Base-by-base conservation (phyloP, 257 asterid species). In the Eustoma russellianum region DNA sequence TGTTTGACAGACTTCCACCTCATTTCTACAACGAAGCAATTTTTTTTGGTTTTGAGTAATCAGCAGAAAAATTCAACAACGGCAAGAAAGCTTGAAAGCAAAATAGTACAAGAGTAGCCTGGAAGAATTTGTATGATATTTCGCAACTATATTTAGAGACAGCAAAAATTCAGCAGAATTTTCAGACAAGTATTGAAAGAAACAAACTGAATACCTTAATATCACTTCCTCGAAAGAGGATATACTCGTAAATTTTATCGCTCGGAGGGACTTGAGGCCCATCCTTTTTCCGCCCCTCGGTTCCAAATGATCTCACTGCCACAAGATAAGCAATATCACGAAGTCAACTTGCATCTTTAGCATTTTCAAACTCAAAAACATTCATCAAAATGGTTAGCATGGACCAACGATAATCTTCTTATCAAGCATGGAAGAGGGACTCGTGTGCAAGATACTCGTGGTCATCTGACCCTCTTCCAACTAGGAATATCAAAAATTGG, bases 261-360 rank as follows among this genome's bases (percentile, higher is more conserved):
- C 94, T 71, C 0, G 97, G 93, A 59, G 84, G 97, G 43, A 91
- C 86, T 63, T 87, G 97, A 13, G 93, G 85, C 9, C 98, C 98
- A 52, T 91, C 96, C 64, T 79, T 84, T 66, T 84, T 87, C 38
- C 98, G 81, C 44, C 94, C 97, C 79, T 91, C 98, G 2, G 98
- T 91, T 48, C 98, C 98, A 60, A 82, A 91, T 63, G 98, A 87
- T 67, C 97, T 76, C 72, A 91, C 96, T 91, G 88, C 57, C 61
- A 70, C 14, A 13, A 67, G 17, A 53, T 49, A 63, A 28, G 41
- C 7, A 24, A 24, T 8, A 46, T 17, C 33, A 62, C n/a, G 18
- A 38, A 8, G 7, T 38, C 43, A 11, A 38, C 43, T 59, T 57
- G 18, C 18, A 41, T 33, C 17, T 0, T 53, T 33, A 33, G 52